Evolutionary conservation across 164 flowering plant species (phyloP).

Genomic region (Dillenia suffruticosa): DNA sequence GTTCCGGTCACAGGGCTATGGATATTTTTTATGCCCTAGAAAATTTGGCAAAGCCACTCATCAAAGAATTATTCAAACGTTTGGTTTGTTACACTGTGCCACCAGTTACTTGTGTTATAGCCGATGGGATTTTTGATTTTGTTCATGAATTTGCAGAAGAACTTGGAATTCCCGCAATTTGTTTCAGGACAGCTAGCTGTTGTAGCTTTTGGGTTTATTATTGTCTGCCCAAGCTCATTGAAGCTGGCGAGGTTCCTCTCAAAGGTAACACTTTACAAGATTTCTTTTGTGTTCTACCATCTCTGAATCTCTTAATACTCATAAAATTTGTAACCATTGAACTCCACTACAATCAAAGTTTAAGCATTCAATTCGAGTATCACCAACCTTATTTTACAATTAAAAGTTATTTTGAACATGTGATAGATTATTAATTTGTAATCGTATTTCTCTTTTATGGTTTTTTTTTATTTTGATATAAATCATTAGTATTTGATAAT

Average conservation of each 20-base stretch:
- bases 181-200: slow-evolving; percentile 25
- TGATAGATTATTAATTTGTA: too few relatives aligned
- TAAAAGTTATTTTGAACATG: too few relatives aligned
- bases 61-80: slow-evolving; percentile 12
- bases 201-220: slow-evolving; percentile 27
- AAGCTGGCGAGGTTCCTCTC: slow-evolving; percentile 34
- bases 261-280: slow-evolving; percentile 16
- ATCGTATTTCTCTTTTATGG: too few relatives aligned
- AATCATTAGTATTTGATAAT: too few relatives aligned
- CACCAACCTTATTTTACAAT: too few relatives aligned
- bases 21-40: slow-evolving; percentile 18
- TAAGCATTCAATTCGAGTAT: too few relatives aligned
- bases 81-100: neutral
- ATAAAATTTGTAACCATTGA: too few relatives aligned
- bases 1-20: slow-evolving; percentile 13
- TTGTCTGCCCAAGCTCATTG: slow-evolving; percentile 23
- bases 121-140: slow-evolving; percentile 27
- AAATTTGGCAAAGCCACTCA: slow-evolving; percentile 8
- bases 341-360: too few relatives aligned
- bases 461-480: too few relatives aligned
- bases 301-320: too few relatives aligned
- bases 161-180: slow-evolving; percentile 21
- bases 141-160: slow-evolving; percentile 24
- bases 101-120: slow-evolving; percentile 26
- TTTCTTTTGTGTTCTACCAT: neutral